A percentile compares a stretch with the other conserved stretches of the same genome.
phyloP scores from a whole-genome alignment of 306 rosid species.

The Rosa persica region DNA sequence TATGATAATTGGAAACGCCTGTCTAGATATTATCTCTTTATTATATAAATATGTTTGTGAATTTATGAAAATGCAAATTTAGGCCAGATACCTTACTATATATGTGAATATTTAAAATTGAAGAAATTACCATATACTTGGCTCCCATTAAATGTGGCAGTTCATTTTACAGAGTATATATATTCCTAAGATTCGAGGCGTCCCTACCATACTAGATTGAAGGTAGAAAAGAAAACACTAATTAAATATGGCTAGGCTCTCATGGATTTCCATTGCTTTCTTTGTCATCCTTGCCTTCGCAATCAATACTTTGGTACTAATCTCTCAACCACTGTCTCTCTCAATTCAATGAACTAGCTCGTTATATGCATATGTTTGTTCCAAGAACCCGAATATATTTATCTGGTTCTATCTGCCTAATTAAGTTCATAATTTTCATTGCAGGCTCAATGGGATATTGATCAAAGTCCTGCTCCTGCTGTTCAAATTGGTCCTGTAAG shows the following conservation, averaged over 20 bases:
- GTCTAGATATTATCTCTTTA: too few relatives aligned
- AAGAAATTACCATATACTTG: background rate
- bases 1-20: too few relatives aligned
- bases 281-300: conserved; percentile 3
- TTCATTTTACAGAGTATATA: background rate
- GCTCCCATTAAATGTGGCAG: background rate
- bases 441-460: background rate
- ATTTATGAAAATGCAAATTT: background rate
- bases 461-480: background rate
- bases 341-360: background rate
- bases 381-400: background rate
- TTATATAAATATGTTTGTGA: too few relatives aligned
- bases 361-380: background rate
- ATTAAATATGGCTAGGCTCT: conserved; percentile 5
- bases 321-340: background rate
- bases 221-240: background rate
- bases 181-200: background rate
- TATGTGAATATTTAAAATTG: background rate
- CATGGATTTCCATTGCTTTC: background rate
- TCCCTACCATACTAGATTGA: background rate
- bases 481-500: background rate
- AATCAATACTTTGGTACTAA: background rate
- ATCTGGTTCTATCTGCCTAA: background rate
- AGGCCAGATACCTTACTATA: background rate
- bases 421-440: background rate